phyloP scores from a whole-genome alignment of 352 stramenopile species.

The Globisporangium abappressorium region DNA sequence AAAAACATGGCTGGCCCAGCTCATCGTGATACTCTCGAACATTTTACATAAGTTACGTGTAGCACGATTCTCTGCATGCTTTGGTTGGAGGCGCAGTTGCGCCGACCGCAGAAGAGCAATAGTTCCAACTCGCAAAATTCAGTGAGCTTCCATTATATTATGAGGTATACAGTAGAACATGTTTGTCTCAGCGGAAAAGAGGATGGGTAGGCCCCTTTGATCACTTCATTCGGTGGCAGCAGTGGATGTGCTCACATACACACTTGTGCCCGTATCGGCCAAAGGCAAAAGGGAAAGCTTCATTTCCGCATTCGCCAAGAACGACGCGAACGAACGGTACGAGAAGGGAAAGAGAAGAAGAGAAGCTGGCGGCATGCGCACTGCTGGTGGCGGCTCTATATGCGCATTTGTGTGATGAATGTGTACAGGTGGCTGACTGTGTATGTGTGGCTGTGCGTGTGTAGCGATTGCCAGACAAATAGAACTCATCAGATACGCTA shows the following conservation, averaged over 20 bases:
- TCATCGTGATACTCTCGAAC: too few species aligned
- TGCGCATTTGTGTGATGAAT: background rate
- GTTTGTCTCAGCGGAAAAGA: background rate
- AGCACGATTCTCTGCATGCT: too few species aligned
- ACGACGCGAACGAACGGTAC: background rate
- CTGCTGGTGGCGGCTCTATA: background rate
- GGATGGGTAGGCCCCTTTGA: background rate
- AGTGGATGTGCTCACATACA: background rate
- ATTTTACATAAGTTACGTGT: too few species aligned
- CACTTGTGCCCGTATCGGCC: background rate
- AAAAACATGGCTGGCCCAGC: too few species aligned
- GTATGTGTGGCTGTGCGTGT: background rate
- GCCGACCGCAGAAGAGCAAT: too few species aligned
- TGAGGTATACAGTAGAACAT: too few species aligned
- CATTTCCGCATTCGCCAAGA: constrained; percentile 11
- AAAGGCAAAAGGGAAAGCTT: background rate
- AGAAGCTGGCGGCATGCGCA: background rate
- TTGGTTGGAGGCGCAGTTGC: too few species aligned
- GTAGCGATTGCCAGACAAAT: background rate
- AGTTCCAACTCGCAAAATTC: too few species aligned
- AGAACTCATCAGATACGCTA: background rate
- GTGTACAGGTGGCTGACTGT: background rate
- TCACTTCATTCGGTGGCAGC: background rate
- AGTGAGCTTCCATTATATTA: too few species aligned
- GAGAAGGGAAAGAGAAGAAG: too few species aligned